Evolutionary conservation across 179 eudicot species (phyloP).

Genomic region (Nepenthes alata): DNA sequence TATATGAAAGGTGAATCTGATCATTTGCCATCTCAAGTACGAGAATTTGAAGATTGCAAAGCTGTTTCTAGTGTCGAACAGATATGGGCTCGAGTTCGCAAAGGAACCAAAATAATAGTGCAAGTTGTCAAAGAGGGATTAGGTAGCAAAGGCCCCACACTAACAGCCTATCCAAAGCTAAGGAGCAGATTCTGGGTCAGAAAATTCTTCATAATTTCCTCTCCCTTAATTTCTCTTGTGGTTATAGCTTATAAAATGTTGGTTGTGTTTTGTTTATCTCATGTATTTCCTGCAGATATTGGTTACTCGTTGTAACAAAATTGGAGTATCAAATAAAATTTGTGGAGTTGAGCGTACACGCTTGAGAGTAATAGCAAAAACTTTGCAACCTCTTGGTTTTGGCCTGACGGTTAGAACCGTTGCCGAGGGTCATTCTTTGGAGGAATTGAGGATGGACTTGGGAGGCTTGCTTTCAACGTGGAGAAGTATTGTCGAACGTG

Average conservation of each 20-base stretch:
- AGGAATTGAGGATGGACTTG: conserved; percentile 77
- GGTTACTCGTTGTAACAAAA: conserved; percentile 41
- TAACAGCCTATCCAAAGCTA: conserved; percentile 83
- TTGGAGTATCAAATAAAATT: conserved; percentile 77
- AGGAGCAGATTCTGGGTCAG: conserved; percentile 95
- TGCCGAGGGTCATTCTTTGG: conserved; percentile 80
- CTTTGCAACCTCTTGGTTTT: conserved; percentile 77
- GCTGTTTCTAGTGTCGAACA: conserved; percentile 19
- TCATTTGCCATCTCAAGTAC: conserved; percentile 11
- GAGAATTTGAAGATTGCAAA: conserved; percentile 12
- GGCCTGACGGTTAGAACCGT: conserved; percentile 85
- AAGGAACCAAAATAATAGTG: conserved; percentile 84
- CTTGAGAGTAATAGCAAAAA: conserved; percentile 68
- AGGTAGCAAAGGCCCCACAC: conserved; percentile 74
- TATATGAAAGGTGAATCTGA: conserved; percentile 11
- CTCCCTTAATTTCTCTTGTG: conserved; percentile 2
- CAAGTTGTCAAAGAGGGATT: conserved; percentile 94
- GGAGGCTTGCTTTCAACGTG: conserved; percentile 79
- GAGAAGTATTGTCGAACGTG: conserved; percentile 80
- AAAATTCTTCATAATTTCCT: conserved; percentile 5
- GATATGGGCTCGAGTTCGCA: conserved; percentile 58
- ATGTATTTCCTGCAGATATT: conserved; percentile 33
- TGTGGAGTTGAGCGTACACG: conserved; percentile 77
- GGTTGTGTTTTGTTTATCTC: conserved; percentile 5
- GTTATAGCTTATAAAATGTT: background rate